Evolutionary conservation across 2,329 filamentous ascomycete species (phyloP), one percentile per base, ranked within the genome.

Genomic region (Arthrobotrys megalospora): DNA sequence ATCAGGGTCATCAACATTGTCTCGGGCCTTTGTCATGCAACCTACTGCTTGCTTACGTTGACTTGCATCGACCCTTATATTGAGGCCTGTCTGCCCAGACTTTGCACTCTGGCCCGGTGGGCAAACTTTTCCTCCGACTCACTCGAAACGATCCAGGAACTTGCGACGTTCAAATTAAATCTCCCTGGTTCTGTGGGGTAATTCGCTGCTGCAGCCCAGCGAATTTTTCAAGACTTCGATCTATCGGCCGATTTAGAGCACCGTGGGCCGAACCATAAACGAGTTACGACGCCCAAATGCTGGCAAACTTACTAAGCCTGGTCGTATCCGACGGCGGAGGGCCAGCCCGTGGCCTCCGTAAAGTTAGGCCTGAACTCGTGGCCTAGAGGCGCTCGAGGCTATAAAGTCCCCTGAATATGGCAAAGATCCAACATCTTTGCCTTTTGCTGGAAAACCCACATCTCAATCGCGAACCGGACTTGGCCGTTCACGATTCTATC

Each of bases 171-270:
- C n/a, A 53, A 53, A 34, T n/a, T 6, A 43, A 28, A 43, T 6
- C n/a, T 16, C 48, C 24, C 55, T 36, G 24, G 43, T 36, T 60
- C 43, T 60, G 55, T 60, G 55, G 55, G 55, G 55, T 41, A 64
- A 19, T 34, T 34, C 43, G 11, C 45, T 47, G 36, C 48, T 28
- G 24, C 45, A 64, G 24, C 45, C 55, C 24, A 72, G 67, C 53
- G 43, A 62, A 43, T 68, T 55, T 43, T 58, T 68, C 24, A 21
- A 52, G n/a, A 36, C 62, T 55, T 64, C 24, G 14, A 50, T 60
- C 32, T 63, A 12, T 75, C 70, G 70, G 70, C 70, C 52, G 52
- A 53, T 68, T 75, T 75, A 43, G 63, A 45, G 41, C 24, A 28
- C 70, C 70, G 70, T 19, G 24, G 16, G 12, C 70, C 70, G 70